phyloP scores from a whole-genome alignment of 192 early-diverging fungal species.

The Gonapodya sp. region DNA sequence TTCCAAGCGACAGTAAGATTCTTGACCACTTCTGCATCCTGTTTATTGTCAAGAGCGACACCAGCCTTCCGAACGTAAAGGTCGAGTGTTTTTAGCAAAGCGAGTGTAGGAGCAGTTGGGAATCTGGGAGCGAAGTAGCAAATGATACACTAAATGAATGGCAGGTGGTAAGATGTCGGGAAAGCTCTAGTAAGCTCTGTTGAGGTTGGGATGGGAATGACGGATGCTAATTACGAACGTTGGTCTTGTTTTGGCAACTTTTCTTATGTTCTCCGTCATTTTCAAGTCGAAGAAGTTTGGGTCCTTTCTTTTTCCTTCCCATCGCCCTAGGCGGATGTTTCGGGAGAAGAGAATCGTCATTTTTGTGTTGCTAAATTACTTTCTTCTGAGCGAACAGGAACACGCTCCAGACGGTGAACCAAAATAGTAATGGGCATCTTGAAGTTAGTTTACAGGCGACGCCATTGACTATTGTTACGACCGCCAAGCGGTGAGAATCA shows the following conservation, averaged over 20 bases:
- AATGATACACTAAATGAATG: background rate
- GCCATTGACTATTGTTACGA: no score
- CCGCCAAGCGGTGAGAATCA: no score
- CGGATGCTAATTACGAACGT: background rate
- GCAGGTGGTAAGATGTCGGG: no score
- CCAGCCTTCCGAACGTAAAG: background rate
- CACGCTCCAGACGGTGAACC: no score
- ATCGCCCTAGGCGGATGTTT: no score
- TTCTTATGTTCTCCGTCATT: background rate
- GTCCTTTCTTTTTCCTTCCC: background rate
- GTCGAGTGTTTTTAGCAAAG: background rate
- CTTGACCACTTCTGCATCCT: background rate
- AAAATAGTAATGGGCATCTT: no score
- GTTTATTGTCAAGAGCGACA: background rate
- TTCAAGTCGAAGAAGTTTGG: background rate
- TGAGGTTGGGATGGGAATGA: background rate
- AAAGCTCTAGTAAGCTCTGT: no score
- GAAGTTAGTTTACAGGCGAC: no score
- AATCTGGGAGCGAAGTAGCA: background rate
- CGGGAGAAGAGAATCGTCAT: no score
- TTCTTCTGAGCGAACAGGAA: no score
- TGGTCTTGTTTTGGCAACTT: background rate
- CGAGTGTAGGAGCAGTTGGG: background rate
- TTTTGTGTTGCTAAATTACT: no score
- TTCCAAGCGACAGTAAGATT: background rate